Base-by-base conservation (phyloP, 345 rosid species). In the Eucalyptus marginata region DNA sequence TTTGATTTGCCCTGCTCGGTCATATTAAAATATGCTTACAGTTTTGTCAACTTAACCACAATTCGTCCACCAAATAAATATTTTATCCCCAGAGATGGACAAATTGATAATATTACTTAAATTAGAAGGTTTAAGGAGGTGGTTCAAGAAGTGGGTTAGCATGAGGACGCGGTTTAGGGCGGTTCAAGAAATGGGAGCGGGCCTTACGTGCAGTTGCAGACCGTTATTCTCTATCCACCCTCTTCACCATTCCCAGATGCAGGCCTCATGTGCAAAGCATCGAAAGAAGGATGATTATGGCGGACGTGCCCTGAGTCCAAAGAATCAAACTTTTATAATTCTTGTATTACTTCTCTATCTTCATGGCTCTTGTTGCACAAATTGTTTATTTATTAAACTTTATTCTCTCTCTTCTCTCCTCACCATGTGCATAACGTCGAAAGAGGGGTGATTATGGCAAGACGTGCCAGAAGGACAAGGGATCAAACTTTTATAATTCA, bases 391-490 rank as follows among this genome's bases (percentile, higher is more conserved):
- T 54, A 54, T 54, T 54, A 20, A 54, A 54, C 59, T 54, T 54
- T 54, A 54, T 1, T 54, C 27, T 51, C 54, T 54, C 59, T 8
- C 25, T 54, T 54, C 59, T 27, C 59, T 54, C 59, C 25, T 54
- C 27, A 20, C 5, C 27, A 22, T 20, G 25, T 20, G 25, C 58
- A 54, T 7, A 54, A 8, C 10, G 10, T 8, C 0, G 0, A 54
- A 54, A 54, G 58, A 54, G 25, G 58, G 58, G 58, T 18, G 5
- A 54, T 0, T 8, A 54, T 54, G 58, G 25, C 58, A 54, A 54
- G 25, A 54, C 58, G 10, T 54, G 58, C 25, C 0, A 54, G 58
- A 0, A 54, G 0, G 10, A 2, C 58, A 54, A 7, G 58, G 25
- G 58, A 2, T 54, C 25, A 15, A 54, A 8, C 58, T 54, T 22